Evolutionary conservation across 108 stramenopile genomes (phyloP), one percentile per base, ranked within the genome.

Genomic region (Pseudonitzschia delicatissima): DNA sequence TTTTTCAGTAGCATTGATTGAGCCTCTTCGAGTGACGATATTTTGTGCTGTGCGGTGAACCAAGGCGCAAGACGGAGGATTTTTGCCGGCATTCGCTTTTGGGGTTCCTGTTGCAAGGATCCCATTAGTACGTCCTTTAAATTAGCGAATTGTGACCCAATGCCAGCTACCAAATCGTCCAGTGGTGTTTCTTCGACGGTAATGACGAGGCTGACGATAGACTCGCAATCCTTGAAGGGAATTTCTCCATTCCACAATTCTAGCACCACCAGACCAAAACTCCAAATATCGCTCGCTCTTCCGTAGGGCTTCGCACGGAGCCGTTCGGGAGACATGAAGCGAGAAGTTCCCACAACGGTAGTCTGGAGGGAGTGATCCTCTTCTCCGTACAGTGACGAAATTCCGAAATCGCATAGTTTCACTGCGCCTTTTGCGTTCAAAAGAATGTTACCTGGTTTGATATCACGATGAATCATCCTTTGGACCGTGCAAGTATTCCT

Each of bases 321-420:
- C 44, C 97, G 80, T 58, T 96, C 97, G 5, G 93, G 94, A 3
- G 90, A 82, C 95, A 96, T 97, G 71, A 92, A 66, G 26, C 68
- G 59, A 25, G 89, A 78, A 11, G 96, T 96, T 39, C 96, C 96
- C 13, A 97, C 80, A 18, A 92, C 77, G 23, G 96, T 95, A 2
- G 67, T 64, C 37, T 88, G 83, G 57, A 93, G 62, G 13, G 76
- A 75, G 13, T 76, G 34, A 25, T 78, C 83, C 23, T 59, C 64
- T 0, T 55, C 53, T 28, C 62, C 61, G 23, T 37, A 42, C 32
- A 75, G 39, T 9, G 84, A 77, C 3, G 87, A 78, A 34, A 97
- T 87, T 17, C 95, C 97, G 83, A 96, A 96, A 68, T 97, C 97
- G 36, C 90, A 91, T 36, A 97, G 83, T 67, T 96, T 96, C 13